Percentiles rank a stretch among this genome's conserved stretches.
Evolutionary conservation across 2,329 filamentous ascomycete species (phyloP).

Genomic region (Ophiostoma tasmaniense): DNA sequence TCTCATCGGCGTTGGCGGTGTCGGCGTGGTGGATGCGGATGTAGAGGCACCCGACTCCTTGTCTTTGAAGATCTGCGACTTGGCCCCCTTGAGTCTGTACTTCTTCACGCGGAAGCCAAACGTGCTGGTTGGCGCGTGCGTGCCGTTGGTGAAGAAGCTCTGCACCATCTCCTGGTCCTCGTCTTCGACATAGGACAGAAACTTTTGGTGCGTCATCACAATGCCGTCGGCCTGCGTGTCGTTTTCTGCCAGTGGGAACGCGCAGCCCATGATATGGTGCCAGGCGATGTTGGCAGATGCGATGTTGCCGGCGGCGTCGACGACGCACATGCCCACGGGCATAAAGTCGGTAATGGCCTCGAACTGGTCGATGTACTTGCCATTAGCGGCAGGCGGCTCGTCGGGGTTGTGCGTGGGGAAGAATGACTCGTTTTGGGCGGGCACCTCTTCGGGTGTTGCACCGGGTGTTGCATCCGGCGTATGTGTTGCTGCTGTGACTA

Average conservation of each 20-base stretch:
- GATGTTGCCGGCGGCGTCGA: slow-evolving; percentile 54
- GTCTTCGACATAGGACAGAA: slow-evolving; percentile 38
- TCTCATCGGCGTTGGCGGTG: background rate
- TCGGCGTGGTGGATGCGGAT: background rate
- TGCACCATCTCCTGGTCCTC: slow-evolving; percentile 37
- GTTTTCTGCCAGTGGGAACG: slow-evolving; percentile 17
- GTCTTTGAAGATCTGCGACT: background rate
- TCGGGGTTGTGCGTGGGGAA: background rate
- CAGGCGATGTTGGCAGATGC: slow-evolving; percentile 65
- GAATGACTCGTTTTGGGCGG: background rate
- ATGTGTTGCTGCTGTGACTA: background rate
- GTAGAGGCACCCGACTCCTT: background rate
- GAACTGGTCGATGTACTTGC: slow-evolving; percentile 48
- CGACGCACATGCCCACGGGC: slow-evolving; percentile 66
- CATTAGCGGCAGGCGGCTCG: background rate
- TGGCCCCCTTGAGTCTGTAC: slow-evolving; percentile 23
- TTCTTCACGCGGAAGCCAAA: slow-evolving; percentile 40
- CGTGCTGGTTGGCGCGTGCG: slow-evolving; percentile 31
- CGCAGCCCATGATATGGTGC: slow-evolving; percentile 43
- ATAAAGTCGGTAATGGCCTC: slow-evolving; percentile 64
- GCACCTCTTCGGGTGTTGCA: background rate
- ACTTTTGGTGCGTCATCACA: slow-evolving; percentile 19
- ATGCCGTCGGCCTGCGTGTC: slow-evolving; percentile 14
- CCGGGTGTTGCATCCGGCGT: background rate
- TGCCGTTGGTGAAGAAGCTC: slow-evolving; percentile 35